Conservation (phyloP, 805 yeast species). For the Ogataea henricii region DNA sequence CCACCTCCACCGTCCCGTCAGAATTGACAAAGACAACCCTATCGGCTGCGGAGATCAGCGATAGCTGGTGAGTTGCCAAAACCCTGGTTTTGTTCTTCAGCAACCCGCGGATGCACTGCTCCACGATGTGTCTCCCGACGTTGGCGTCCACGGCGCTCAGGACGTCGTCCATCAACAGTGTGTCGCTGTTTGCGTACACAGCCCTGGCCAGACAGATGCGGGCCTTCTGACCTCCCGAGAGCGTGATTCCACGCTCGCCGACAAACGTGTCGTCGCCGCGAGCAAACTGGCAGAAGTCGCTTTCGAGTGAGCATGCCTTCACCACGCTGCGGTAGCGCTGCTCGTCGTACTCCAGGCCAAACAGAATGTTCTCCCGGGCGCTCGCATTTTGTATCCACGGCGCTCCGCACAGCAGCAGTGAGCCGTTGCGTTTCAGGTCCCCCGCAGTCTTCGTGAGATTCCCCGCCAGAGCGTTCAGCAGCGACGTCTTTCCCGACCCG, state of each 20-base stretch:
- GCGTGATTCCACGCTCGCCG: conserved; percentile 82
- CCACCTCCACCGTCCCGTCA: conserved; percentile 59
- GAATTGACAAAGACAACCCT: conserved; percentile 64
- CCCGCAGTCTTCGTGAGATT: conserved; percentile 60
- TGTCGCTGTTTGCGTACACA: conserved; percentile 67
- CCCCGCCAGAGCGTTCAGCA: conserved; percentile 70
- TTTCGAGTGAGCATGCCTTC: conserved; percentile 62
- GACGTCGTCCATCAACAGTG: conserved; percentile 74
- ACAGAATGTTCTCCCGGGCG: conserved; percentile 68
- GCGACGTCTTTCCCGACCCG: conserved; percentile 80
- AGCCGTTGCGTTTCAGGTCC: conserved; percentile 51
- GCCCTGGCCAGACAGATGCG: conserved; percentile 79
- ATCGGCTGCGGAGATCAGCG: conserved; percentile 67
- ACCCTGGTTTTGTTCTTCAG: conserved; percentile 61
- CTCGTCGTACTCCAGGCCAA: conserved; percentile 55
- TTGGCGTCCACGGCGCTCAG: conserved; percentile 85
- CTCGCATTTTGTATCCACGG: conserved; percentile 87
- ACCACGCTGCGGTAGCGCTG: conserved; percentile 54
- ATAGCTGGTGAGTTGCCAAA: conserved; percentile 80
- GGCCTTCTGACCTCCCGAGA: conserved; percentile 88
- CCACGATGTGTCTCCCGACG: conserved; percentile 79
- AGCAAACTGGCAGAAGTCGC: conserved; percentile 64
- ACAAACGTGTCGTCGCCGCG: conserved; percentile 77
- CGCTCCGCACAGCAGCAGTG: conserved; percentile 43
- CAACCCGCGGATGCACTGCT: conserved; percentile 61